Base-by-base conservation (phyloP, 768 basidiomycete species). In the Phlegmacium glaucopus region DNA sequence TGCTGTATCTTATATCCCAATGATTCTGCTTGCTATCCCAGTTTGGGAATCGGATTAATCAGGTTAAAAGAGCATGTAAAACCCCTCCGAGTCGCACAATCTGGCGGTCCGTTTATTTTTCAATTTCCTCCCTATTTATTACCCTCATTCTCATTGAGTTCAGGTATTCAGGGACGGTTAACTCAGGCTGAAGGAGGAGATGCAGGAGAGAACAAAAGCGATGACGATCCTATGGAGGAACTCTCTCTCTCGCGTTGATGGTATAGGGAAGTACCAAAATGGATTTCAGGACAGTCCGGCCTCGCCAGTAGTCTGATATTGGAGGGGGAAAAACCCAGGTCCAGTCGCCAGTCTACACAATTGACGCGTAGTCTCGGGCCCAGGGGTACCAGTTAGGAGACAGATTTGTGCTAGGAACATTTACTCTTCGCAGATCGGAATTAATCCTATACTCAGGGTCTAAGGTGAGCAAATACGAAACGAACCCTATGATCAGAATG, bases 21-120 rank as follows among this genome's bases (percentile, higher is more conserved):
- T n/a, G n/a, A n/a, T n/a, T n/a, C n/a, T n/a, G n/a, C 26, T 18
- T 36, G 12, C 13, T 36, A 42, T n/a, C 47, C 8, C 59, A 95
- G 94, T 97, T 54, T 97, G 94, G 94, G 90, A 94, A 61, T 87
- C 89, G 0, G 94, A 97, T 65, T 93, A 96, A 52, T 97, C n/a
- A n/a, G 94, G 94, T 69, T 95, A 26, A 72, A 82, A 63, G 75
- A 86, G 58, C 74, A 94, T 63, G 84, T 87, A 3, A 90, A 92
- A 59, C 87, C 90, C 9, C 69, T 88, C n/a, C n/a, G n/a, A n/a
- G n/a, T n/a, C 41, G 77, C 80, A 10, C 76, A 85, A 55, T 83
- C 83, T 56, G 88, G 87, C 68, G 89, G 89, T 84, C 51, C 48
- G 72, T 62, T 27, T 11, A 41, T 28, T n/a, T n/a, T n/a, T n/a